Evolutionary conservation across 805 yeast species (phyloP), one percentile per base, ranked within the genome.

Genomic region (Sugiyamaella floridensis): DNA sequence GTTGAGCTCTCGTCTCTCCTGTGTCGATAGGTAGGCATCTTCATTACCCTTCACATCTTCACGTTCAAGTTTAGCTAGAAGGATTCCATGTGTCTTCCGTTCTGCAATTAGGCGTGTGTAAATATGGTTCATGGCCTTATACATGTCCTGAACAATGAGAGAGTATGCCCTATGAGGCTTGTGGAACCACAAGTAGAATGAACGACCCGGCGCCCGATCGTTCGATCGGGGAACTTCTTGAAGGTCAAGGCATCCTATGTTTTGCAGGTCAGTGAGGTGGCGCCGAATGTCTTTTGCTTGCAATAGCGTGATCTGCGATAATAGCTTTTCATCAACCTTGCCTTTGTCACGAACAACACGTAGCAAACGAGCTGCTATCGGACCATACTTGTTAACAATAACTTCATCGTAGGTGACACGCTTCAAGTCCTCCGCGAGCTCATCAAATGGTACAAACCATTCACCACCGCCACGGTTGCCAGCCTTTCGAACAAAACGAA

Each of bases 141-240:
- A 71, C 9, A 79, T 51, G 54, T 76, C 77, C 51, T 76, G 76
- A 49, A 74, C 68, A 62, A 81, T 64, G 20, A 75, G 71, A 47
- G 71, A 68, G 55, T 76, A 76, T 2, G 81, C 76, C 53, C 77
- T 76, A 15, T 63, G 67, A n/a, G 80, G 77, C 37, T 80, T 81
- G 59, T 81, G 85, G 62, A 89, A 78, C 75, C 89, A 93, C 34
- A 90, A 76, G 65, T 81, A 93, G 28, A 86, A 85, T 1, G 97
- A 85, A 59, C 96, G 81, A 42, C 87, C 82, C 0, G 97, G 96
- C 2, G 95, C 90, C 59, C 98, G 77, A 66, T 93, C 98, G 20
- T 82, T 83, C 8, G 96, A 85, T 62, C 92, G 80, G 11, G 98
- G 97, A 28, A 93, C 85, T 70, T 93, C 99, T 69, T 92, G 98